Conservation (phyloP, 441 rosid genomes). For the Populus hybrid region DNA sequence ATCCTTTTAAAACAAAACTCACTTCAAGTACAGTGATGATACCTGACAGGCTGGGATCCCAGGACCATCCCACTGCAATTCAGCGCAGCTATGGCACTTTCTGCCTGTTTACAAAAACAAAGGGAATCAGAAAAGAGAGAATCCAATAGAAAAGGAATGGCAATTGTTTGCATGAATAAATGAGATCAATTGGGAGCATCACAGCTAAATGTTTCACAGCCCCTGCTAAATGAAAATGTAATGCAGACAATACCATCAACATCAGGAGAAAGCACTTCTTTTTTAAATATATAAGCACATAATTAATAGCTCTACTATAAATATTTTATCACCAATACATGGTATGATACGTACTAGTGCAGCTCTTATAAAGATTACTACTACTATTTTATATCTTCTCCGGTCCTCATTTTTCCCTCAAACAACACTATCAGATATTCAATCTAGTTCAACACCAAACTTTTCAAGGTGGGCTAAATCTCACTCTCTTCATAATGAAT, state of each 20-base stretch:
- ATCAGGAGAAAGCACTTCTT: too few relatives aligned
- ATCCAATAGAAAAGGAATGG: neutral
- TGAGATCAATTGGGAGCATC: neutral
- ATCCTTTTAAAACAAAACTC: neutral
- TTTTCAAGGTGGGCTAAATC: neutral
- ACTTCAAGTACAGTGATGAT: neutral
- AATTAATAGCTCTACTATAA: too few relatives aligned
- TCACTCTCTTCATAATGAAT: neutral
- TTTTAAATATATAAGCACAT: neutral
- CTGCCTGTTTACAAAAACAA: constrained; percentile 53
- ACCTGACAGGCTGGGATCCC: constrained; percentile 86
- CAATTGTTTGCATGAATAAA: neutral
- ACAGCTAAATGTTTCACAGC: neutral
- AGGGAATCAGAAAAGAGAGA: constrained; percentile 7
- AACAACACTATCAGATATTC: neutral
- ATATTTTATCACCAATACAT: too few relatives aligned
- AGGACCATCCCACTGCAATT: constrained; percentile 82
- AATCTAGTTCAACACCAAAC: neutral
- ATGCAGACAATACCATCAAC: neutral
- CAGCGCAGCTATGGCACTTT: constrained; percentile 84
- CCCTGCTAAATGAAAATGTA: neutral
- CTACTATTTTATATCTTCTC: neutral
- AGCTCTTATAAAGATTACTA: neutral
- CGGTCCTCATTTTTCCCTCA: neutral
- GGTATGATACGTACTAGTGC: neutral